Evolutionary conservation across 1,284 basidiomycete species (phyloP).

Genomic region (Moesziomyces sp.): DNA sequence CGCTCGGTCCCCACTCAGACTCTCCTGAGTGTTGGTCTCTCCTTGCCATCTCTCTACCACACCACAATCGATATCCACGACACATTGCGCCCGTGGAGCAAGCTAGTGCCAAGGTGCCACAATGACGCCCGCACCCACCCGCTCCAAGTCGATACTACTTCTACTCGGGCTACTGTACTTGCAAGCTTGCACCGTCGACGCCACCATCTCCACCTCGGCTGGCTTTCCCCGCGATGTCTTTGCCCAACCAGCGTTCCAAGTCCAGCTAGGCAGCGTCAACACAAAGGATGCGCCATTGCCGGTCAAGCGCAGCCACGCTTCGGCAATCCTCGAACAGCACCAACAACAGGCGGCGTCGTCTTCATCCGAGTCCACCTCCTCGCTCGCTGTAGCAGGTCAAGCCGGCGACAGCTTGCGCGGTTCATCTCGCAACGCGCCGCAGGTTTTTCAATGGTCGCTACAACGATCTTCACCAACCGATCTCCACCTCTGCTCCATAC

Average conservation of each 20-base stretch:
- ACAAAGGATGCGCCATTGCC: slow-evolving; percentile 12
- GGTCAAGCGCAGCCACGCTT: slow-evolving; percentile 29
- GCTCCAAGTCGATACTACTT: slow-evolving; percentile 27
- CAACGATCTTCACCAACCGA: slow-evolving; percentile 22
- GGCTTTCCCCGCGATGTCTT: slow-evolving; percentile 49
- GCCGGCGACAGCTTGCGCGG: neutral
- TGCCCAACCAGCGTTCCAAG: slow-evolving; percentile 40
- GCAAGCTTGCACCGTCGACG: slow-evolving; percentile 17
- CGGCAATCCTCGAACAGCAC: slow-evolving; percentile 26
- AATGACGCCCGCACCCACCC: slow-evolving; percentile 13
- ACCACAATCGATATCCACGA: neutral
- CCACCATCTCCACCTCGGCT: slow-evolving; percentile 31
- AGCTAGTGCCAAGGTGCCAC: neutral
- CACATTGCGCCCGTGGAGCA: neutral
- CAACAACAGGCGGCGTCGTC: neutral
- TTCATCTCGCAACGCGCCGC: neutral
- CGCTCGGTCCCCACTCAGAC: too few species aligned
- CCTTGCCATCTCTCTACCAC: neutral
- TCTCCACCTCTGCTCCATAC: slow-evolving; percentile 45
- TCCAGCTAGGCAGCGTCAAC: slow-evolving; percentile 5
- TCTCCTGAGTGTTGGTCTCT: too few species aligned
- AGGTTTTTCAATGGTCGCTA: slow-evolving; percentile 17
- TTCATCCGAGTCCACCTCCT: slow-evolving; percentile 6
- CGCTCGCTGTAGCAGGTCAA: slow-evolving; percentile 12
- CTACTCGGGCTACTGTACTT: slow-evolving; percentile 31